These are phyloP conservation scores for Solanum lycopersicoides DNA, from an alignment of 257 asterid genomes.

Conservation along the genomic window DNA sequence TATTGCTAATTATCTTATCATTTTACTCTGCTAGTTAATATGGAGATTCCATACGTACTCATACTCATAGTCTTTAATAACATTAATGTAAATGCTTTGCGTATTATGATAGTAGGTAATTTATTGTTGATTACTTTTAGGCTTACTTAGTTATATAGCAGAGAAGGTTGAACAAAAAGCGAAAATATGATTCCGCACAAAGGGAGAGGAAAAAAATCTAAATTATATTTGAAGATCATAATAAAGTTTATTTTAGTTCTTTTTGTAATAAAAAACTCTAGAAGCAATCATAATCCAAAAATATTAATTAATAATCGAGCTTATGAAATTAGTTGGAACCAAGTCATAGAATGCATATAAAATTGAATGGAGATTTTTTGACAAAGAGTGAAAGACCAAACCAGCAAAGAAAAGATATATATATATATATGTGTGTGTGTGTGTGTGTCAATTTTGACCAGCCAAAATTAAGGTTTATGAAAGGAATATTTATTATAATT, in stretches of 20 bases:
- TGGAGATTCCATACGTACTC: not conserved
- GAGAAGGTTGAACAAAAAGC: not conserved
- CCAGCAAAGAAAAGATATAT: not conserved
- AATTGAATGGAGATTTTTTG: not conserved
- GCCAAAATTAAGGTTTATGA: not conserved
- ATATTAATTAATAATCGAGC: not conserved
- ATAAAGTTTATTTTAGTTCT: not conserved
- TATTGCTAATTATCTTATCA: not conserved
- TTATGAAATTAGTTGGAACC: not conserved
- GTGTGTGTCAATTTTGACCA: not conserved
- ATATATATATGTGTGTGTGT: not conserved
- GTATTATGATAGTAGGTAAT: not conserved
- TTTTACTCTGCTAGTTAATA: not conserved
- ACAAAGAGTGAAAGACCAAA: not conserved
- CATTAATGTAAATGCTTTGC: not conserved
- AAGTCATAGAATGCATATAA: not conserved
- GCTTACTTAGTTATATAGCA: not conserved
- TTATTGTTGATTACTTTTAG: not conserved
- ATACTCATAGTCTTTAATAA: not conserved
- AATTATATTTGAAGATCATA: not conserved
- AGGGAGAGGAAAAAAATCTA: not conserved
- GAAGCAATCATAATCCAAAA: not conserved
- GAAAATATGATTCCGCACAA: not conserved
- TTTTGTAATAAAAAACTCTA: not conserved
- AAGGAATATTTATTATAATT: not conserved